Evolutionary conservation across 768 basidiomycete genomes (phyloP), one percentile per base, ranked within the genome.

Genomic region (Rubroboletus pulcherrimus): DNA sequence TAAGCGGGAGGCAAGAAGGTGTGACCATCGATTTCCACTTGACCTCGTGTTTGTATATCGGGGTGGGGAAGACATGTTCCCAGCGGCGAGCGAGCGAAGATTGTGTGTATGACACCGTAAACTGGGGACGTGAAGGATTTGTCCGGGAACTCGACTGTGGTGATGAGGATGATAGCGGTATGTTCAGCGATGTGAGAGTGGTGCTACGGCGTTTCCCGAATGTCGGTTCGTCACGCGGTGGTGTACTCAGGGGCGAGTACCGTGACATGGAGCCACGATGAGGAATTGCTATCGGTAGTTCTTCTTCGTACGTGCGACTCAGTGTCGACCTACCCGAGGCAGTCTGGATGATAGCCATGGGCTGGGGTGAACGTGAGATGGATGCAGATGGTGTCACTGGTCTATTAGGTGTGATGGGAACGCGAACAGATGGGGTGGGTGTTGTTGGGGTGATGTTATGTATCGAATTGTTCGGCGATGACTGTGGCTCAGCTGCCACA

Each of bases 21-120:
- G 90, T 88, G 49, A 86, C 80, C 67, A 94, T 85, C 10, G 86
- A 86, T 60, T 82, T 84, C 96, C 96, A 98, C 68, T 98, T 97
- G 70, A 94, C 81, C 43, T 95, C 87, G 57, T 93, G 85, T 68
- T 92, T 89, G 66, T 83, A 87, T 26, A 81, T 69, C 7, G 85
- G 82, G 17, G 79, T 78, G 0, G 93, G 86, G 65, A 89, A 87
- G 56, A 88, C 81, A 66, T 96, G 92, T 60, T 95, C 86, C 94
- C 95, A 98, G 19, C 94, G 77, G 41, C 89, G 78, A 2, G 93
- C 91, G n/a, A 93, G 82, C 11, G 84, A 85, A 2, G 83, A 78
- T 58, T 89, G 86, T 0, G 80, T 74, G 54, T 85, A 81, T 0
- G 87, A 79, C 11, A 87, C 76, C 1, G 78, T 70, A 5, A 78